phyloP scores from a whole-genome alignment of 371 early-diverging fungal genomes.

The Circinella umbellata region DNA sequence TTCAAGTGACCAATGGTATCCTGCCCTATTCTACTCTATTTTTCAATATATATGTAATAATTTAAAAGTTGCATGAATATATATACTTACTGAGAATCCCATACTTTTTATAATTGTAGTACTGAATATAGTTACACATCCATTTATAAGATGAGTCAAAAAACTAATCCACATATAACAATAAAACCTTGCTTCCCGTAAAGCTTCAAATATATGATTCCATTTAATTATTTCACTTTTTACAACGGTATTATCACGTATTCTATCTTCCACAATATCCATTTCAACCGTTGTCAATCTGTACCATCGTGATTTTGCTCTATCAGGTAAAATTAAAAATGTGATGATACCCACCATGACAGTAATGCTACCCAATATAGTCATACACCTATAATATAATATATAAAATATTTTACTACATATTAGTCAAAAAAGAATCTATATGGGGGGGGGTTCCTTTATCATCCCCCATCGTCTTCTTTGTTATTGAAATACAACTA shows the following conservation, averaged over 20 bases:
- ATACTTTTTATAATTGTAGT: constrained; percentile 27
- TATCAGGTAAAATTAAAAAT: constrained; percentile 34
- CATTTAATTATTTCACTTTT: constrained; percentile 25
- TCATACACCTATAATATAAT: constrained; percentile 30
- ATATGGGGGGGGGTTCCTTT: too few species aligned
- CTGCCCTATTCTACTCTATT: too few species aligned
- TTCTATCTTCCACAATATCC: constrained; percentile 34
- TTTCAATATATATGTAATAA: too few species aligned
- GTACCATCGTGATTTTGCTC: constrained; percentile 30
- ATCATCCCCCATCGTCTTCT: too few species aligned
- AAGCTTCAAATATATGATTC: constrained; percentile 35
- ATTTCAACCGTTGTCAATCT: constrained; percentile 27
- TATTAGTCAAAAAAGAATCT: neutral
- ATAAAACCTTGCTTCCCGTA: constrained; percentile 32
- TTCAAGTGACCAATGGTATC: too few species aligned
- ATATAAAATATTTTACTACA: neutral
- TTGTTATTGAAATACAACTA: neutral
- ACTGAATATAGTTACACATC: constrained; percentile 26
- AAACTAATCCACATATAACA: constrained; percentile 26
- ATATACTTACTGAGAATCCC: constrained; percentile 32
- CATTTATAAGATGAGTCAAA: constrained; percentile 28
- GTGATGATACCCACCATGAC: constrained; percentile 17
- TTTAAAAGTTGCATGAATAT: too few species aligned
- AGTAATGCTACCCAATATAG: constrained; percentile 33
- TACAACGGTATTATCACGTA: constrained; percentile 32